Conservation (phyloP, 129 eudicot species). For the Cynara cardunculus region DNA sequence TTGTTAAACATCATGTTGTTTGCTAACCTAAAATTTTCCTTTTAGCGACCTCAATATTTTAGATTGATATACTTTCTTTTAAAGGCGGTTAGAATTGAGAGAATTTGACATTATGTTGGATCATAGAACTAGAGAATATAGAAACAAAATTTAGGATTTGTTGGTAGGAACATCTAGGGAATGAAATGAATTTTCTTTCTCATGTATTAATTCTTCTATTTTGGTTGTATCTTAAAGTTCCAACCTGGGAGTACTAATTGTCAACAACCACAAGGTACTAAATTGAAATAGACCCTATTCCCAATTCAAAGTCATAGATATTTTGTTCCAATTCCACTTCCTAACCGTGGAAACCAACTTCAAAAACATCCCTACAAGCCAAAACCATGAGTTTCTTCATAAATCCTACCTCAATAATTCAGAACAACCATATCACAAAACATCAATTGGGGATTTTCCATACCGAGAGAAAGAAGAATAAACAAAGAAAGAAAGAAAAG, state of each 20-base stretch:
- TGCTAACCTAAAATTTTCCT: background rate
- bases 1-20: background rate
- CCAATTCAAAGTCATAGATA: background rate
- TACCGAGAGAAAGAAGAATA: background rate
- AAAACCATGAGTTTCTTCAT: background rate
- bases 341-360: background rate
- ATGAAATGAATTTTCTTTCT: background rate
- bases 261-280: background rate
- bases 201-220: background rate
- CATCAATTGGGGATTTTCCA: background rate
- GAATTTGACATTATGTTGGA: background rate
- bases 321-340: background rate
- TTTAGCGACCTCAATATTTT: background rate
- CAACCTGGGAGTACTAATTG: background rate
- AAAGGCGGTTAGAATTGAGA: background rate
- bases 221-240: background rate
- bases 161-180: background rate
- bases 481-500: background rate
- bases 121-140: background rate
- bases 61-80: background rate
- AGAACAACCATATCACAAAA: constrained; percentile 2
- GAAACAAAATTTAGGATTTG: background rate
- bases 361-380: background rate
- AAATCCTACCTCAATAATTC: background rate
- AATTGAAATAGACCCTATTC: background rate